Percentiles rank a stretch among this genome's conserved stretches.
phyloP scores from a whole-genome alignment of 2,329 filamentous ascomycete genomes.

The Aspergillus oerlinghausenensis region DNA sequence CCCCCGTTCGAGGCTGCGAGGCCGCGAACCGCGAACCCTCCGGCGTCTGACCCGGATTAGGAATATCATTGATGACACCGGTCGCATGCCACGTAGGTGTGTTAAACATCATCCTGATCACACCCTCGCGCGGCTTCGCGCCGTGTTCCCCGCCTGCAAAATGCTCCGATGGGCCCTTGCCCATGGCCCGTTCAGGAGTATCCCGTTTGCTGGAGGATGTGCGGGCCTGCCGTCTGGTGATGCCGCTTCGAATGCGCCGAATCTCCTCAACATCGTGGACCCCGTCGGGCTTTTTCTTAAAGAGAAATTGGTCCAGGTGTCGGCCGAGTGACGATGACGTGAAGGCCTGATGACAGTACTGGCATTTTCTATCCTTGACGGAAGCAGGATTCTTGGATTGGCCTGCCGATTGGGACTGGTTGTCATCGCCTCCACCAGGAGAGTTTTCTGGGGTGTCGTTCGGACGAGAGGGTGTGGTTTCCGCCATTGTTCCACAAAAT shows the following conservation, averaged over 20 bases:
- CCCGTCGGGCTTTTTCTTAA: slow-evolving; percentile 89
- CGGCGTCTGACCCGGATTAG: slow-evolving; percentile 47
- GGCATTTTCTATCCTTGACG: slow-evolving; percentile 80
- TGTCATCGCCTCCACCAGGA: slow-evolving; percentile 30
- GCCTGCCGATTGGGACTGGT: slow-evolving; percentile 23
- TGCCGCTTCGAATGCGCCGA: slow-evolving; percentile 71
- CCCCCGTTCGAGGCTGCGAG: slow-evolving; percentile 29
- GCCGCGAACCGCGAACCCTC: slow-evolving; percentile 30
- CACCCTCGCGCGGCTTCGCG: slow-evolving; percentile 32
- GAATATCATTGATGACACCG: slow-evolving; percentile 72
- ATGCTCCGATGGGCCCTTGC: slow-evolving; percentile 34
- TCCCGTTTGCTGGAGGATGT: slow-evolving; percentile 58
- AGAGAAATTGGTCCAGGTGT: slow-evolving; percentile 91
- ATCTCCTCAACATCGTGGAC: slow-evolving; percentile 90
- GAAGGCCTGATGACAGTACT: slow-evolving; percentile 83
- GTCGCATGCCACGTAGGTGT: slow-evolving; percentile 70
- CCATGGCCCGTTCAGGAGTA: slow-evolving; percentile 55
- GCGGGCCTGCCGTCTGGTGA: slow-evolving; percentile 80
- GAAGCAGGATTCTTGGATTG: slow-evolving; percentile 42
- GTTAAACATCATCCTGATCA: slow-evolving; percentile 50
- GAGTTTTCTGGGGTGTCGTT: slow-evolving; percentile 38
- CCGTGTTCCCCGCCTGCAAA: slow-evolving; percentile 32
- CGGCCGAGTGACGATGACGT: slow-evolving; percentile 90
- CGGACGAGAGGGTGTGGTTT: slow-evolving; percentile 21
- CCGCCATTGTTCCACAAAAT: slow-evolving; percentile 20